Evolutionary conservation across 495 filamentous ascomycete species (phyloP).

Genomic region (Diplogelasinospora grovesii): DNA sequence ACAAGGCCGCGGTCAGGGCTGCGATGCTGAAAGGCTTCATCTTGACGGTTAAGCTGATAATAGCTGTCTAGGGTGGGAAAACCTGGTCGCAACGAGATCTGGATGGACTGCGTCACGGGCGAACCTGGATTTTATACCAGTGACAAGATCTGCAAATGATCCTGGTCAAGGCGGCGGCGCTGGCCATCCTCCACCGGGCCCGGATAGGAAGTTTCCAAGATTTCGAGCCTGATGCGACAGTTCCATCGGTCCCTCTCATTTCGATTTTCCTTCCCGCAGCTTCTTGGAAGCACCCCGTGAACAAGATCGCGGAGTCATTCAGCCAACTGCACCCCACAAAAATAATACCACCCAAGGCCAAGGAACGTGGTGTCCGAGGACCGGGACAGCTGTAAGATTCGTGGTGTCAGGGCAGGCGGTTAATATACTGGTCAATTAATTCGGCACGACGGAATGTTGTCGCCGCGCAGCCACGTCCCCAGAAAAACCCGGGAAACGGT

Average conservation of each 20-base stretch:
- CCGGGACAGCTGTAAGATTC: neutral
- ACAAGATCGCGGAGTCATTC: neutral
- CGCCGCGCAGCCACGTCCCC: constrained; percentile 9
- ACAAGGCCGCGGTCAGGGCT: constrained; percentile 24
- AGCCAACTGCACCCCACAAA: neutral
- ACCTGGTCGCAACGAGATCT: neutral
- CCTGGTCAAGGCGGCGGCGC: no score
- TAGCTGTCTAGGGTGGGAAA: neutral
- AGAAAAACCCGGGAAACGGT: constrained; percentile 17
- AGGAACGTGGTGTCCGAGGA: neutral
- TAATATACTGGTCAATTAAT: constrained; percentile 15
- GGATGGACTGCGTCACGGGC: neutral
- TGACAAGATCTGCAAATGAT: no score
- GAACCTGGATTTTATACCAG: neutral
- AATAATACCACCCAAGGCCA: neutral
- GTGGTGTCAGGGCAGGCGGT: neutral
- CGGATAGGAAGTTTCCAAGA: no score
- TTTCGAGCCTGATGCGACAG: no score
- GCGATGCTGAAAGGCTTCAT: constrained; percentile 37
- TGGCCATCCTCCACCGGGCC: no score
- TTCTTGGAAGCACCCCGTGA: neutral
- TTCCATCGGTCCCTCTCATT: neutral
- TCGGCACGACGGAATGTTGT: constrained; percentile 16
- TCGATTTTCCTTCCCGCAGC: neutral
- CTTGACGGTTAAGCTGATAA: neutral